A percentile compares a stretch with the other conserved stretches of the same genome.
phyloP scores from a whole-genome alignment of 345 rosid genomes.

The Eucalyptus viminalis region DNA sequence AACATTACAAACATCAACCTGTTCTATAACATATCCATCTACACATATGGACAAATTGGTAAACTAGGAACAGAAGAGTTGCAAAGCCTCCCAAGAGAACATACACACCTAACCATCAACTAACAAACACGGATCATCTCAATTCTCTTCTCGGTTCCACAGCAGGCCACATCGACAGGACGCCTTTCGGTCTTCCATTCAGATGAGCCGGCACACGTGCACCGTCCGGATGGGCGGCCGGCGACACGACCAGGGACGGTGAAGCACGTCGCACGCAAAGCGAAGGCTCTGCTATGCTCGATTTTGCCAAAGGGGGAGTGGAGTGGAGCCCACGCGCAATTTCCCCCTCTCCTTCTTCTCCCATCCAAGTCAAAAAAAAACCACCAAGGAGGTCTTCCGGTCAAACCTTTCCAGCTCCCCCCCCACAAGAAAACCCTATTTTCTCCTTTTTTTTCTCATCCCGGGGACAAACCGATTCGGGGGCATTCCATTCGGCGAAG shows the following conservation, averaged over 20 bases:
- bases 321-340: neutral
- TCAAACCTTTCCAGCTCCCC: neutral
- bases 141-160: too few relatives aligned
- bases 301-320: neutral
- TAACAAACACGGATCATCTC: too few relatives aligned
- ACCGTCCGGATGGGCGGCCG: neutral
- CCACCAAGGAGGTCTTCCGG: neutral
- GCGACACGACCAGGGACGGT: neutral
- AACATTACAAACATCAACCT: too few relatives aligned
- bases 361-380: neutral
- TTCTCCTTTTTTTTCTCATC: neutral
- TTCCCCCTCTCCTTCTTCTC: neutral
- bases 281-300: neutral
- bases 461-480: neutral
- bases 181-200: neutral
- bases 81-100: too few relatives aligned
- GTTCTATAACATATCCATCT: too few relatives aligned
- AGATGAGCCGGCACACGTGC: neutral
- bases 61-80: too few relatives aligned
- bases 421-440: accelerated
- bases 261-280: neutral
- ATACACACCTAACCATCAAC: too few relatives aligned
- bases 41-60: too few relatives aligned
- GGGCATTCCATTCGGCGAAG: neutral
- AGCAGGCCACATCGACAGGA: neutral